phyloP scores from a whole-genome alignment of 164 flowering plant genomes.

The Liriodendron chinense region DNA sequence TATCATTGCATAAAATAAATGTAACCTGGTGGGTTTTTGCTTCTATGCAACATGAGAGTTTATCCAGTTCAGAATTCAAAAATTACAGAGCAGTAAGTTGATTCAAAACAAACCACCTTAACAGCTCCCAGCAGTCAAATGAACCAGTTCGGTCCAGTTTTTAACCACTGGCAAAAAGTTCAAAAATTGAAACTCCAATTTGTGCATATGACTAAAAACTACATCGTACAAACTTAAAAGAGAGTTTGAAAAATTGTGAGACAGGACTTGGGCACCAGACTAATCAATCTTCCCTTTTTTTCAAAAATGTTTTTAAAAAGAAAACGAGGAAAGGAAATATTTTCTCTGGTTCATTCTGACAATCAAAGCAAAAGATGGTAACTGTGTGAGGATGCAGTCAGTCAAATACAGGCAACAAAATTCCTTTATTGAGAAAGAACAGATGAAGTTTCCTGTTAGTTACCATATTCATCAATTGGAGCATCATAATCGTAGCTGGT shows the following conservation, averaged over 20 bases:
- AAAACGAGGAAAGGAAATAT: too few relatives aligned
- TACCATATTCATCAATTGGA: constrained; percentile 98
- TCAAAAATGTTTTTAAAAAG: not conserved
- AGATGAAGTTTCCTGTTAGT: constrained; percentile 9
- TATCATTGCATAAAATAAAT: too few relatives aligned
- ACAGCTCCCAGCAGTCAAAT: not conserved
- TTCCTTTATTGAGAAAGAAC: not conserved
- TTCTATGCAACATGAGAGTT: too few relatives aligned
- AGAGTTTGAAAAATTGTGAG: not conserved
- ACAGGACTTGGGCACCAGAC: not conserved
- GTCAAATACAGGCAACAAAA: not conserved
- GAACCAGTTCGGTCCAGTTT: not conserved
- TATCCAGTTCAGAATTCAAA: too few relatives aligned
- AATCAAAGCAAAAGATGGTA: not conserved
- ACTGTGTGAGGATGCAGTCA: not conserved
- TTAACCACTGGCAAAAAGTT: too few relatives aligned
- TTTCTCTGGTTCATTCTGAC: not conserved
- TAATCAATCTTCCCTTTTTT: not conserved
- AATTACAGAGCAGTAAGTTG: too few relatives aligned
- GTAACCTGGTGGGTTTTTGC: too few relatives aligned
- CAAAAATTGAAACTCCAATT: not conserved
- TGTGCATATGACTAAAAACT: too few relatives aligned
- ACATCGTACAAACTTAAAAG: not conserved
- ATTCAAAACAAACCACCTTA: too few relatives aligned
- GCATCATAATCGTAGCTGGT: constrained; percentile 99